Conservation (phyloP, 495 filamentous ascomycete species). For the Cairneyella variabilis region DNA sequence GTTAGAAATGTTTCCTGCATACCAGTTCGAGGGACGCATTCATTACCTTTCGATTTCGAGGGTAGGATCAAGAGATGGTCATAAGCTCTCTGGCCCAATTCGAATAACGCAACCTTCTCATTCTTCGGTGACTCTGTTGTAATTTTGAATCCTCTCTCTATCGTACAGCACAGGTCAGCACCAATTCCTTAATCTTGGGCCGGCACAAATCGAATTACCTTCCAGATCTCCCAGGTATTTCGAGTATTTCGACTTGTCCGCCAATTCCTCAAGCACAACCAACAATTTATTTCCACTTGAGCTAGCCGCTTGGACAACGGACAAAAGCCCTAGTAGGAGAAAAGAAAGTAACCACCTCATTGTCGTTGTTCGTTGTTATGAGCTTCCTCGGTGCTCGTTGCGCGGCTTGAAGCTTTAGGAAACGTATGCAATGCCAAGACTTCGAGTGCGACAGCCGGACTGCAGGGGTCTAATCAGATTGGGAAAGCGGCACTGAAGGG, state of each 20-base stretch:
- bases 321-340: slow-evolving; percentile 58
- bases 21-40: neutral
- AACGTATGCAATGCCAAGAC: slow-evolving; percentile 32
- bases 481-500: too few species aligned
- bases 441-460: slow-evolving; percentile 1
- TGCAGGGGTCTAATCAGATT: too few species aligned
- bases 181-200: slow-evolving; percentile 1
- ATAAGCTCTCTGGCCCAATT: slow-evolving; percentile 80
- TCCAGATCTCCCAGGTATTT: slow-evolving; percentile 78
- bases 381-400: slow-evolving; percentile 17
- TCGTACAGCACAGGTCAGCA: slow-evolving; percentile 10
- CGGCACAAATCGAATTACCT: slow-evolving; percentile 43
- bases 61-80: slow-evolving; percentile 90
- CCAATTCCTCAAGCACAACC: slow-evolving; percentile 78
- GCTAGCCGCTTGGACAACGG: slow-evolving; percentile 71
- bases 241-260: slow-evolving; percentile 75
- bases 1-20: slow-evolving; percentile 3
- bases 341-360: slow-evolving; percentile 79
- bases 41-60: slow-evolving; percentile 78
- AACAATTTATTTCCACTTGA: slow-evolving; percentile 76
- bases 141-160: slow-evolving; percentile 79
- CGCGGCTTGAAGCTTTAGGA: slow-evolving; percentile 25
- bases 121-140: slow-evolving; percentile 83
- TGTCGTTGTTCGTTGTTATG: slow-evolving; percentile 30
- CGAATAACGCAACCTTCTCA: slow-evolving; percentile 76